Base-by-base conservation (phyloP, 2,329 filamentous ascomycete genomes). In the Colletotrichum higginsianum region DNA sequence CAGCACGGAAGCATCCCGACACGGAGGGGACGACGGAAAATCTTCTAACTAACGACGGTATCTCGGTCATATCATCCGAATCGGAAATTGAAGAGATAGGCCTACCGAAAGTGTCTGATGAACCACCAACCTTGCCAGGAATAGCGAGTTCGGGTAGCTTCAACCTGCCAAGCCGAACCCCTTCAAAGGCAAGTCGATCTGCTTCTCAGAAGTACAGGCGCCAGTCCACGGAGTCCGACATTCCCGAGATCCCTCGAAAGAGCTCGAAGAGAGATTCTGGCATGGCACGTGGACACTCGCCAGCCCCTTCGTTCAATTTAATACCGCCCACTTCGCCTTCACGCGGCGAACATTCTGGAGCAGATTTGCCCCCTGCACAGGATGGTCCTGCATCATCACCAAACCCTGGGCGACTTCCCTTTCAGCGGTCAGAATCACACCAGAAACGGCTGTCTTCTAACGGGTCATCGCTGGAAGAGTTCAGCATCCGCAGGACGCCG, bases 181-280 rank as follows among this genome's bases (percentile, higher is more conserved):
- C 87, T 18, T 93, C 91, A 3, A 89, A 87, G 74, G 86, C 86
- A 23, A 91, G 85, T 72, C 81, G 86, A 26, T 77, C 80, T 49
- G 71, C 79, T 42, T 79, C 80, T 63, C 77, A 82, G 73, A 47
- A 75, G 77, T 18, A 83, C 82, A 61, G 80, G 79, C 71, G 62
- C 7, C 64, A 66, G 73, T 77, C 69, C 76, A 68, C 80, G 61
- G 75, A 84, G 74, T 61, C 82, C 66, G 77, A 82, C n/a, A 76
- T 86, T 4, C 90, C 90, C 0, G 84, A 87, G 9, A 87, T 95
- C 42, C 93, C 93, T 2, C 87, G 93, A 40, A 94, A 92, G 81
- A 94, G 92, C 78, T 95, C 93, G 0, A 91, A 90, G 78, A 87
- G 92, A 71, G 82, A 87, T 70, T 90, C 88, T 2, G 82, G 80